A percentile compares a stretch with the other conserved stretches of the same genome.
These are phyloP conservation scores for Coniferiporia sulphurascens DNA, from an alignment of 1,284 basidiomycete genomes.

Conservation along the genomic window DNA sequence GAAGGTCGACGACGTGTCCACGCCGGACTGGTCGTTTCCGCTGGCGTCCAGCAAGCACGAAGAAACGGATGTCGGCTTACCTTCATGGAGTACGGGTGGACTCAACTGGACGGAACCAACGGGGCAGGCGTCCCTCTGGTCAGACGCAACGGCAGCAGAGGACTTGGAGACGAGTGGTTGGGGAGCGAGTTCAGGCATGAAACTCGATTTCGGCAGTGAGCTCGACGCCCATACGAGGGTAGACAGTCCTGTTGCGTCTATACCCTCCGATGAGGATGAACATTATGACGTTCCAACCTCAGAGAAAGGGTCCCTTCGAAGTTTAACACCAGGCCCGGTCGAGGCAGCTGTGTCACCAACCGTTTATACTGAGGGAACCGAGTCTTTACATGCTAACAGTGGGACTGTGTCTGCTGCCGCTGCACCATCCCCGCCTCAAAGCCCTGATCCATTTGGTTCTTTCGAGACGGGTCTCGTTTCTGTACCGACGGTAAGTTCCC, in stretches of 20 bases:
- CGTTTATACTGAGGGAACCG: background rate
- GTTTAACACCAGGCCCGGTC: background rate
- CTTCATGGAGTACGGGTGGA: slow-evolving; percentile 15
- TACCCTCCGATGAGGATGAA: background rate
- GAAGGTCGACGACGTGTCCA: background rate
- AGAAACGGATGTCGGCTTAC: slow-evolving; percentile 15
- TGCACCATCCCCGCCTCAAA: slow-evolving; percentile 20
- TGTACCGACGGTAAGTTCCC: slow-evolving; percentile 22
- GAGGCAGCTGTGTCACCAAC: background rate
- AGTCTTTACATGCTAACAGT: background rate
- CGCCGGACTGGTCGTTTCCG: slow-evolving; percentile 1
- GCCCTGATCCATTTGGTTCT: slow-evolving; percentile 56
- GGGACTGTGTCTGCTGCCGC: background rate
- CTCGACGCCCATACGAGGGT: background rate
- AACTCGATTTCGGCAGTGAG: background rate
- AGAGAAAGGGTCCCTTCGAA: background rate
- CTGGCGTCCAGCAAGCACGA: slow-evolving; percentile 6
- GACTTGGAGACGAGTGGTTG: background rate
- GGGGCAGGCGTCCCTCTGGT: slow-evolving; percentile 14
- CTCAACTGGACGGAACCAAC: slow-evolving; percentile 16
- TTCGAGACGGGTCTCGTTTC: slow-evolving; percentile 46
- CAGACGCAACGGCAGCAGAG: slow-evolving; percentile 5
- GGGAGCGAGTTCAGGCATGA: slow-evolving; percentile 2
- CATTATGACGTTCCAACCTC: background rate
- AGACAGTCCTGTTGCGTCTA: background rate